phyloP scores from a whole-genome alignment of 192 early-diverging fungal genomes.

The Coemansia sp. region DNA sequence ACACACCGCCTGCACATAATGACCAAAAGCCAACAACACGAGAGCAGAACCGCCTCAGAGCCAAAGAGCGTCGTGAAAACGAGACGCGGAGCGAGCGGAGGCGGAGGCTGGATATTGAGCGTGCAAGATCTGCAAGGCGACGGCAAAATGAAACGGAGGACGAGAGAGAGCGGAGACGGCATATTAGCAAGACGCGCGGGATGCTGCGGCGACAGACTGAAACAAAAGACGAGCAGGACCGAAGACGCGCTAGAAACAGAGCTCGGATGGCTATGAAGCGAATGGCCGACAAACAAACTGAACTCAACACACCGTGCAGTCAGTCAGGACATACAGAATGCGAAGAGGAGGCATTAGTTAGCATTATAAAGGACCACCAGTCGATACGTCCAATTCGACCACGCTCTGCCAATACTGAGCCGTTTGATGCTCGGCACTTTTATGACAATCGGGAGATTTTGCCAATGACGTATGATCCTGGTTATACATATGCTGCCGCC shows the following conservation, averaged over 20 bases:
- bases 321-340: no score
- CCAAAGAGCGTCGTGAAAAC: slow-evolving; percentile 15
- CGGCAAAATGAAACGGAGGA: slow-evolving; percentile 19
- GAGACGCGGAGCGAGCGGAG: slow-evolving; percentile 23
- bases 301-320: no score
- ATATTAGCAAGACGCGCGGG: slow-evolving; percentile 20
- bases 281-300: no score
- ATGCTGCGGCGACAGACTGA: slow-evolving; percentile 26
- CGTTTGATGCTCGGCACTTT: no score
- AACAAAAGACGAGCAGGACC: slow-evolving; percentile 23
- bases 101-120: slow-evolving; percentile 24
- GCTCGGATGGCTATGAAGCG: slow-evolving; percentile 24
- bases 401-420: no score
- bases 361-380: no score
- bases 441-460: no score
- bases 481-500: no score
- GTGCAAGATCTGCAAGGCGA: slow-evolving; percentile 16
- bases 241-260: slow-evolving; percentile 23
- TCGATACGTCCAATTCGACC: no score
- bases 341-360: no score
- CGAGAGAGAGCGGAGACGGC: slow-evolving; percentile 19
- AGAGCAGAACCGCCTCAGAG: slow-evolving; percentile 27
- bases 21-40: background rate
- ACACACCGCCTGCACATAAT: no score
- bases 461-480: no score